Conservation (phyloP, 164 flowering plant species). For the Piper betle region DNA sequence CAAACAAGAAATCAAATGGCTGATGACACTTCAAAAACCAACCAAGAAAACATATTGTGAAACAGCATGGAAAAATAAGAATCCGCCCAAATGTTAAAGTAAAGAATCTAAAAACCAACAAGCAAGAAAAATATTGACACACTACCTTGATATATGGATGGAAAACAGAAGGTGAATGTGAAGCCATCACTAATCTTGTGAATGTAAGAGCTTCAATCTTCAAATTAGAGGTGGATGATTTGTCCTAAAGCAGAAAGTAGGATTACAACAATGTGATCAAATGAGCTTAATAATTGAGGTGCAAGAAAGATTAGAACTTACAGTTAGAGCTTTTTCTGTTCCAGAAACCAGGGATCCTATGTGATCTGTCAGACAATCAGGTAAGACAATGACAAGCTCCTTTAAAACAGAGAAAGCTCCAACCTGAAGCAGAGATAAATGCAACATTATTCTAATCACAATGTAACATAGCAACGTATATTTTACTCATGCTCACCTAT, state of each 20-base stretch:
- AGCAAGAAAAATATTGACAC: background rate
- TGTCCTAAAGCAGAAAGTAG: constrained; percentile 38
- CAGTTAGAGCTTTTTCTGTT: constrained; percentile 87
- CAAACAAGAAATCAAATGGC: no score
- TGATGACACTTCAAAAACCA: no score
- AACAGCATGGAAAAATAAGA: background rate
- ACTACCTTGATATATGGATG: constrained; percentile 82
- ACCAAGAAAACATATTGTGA: no score
- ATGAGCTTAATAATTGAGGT: background rate
- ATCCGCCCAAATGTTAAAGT: background rate
- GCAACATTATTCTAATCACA: background rate
- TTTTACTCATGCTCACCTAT: no score
- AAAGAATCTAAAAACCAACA: background rate
- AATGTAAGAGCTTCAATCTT: constrained; percentile 92
- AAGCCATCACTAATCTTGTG: constrained; percentile 86
- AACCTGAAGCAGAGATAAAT: constrained; percentile 35
- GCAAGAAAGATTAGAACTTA: constrained; percentile 18
- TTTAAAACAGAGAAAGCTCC: constrained; percentile 93
- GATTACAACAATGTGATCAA: no score
- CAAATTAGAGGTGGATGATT: constrained; percentile 84
- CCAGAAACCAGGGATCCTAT: constrained; percentile 90
- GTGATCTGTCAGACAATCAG: constrained; percentile 90
- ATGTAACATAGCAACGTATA: background rate
- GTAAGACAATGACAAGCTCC: constrained; percentile 93
- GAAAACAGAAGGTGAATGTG: constrained; percentile 89